phyloP scores from a whole-genome alignment of 257 asterid species.

The Thymus mandschuricus region DNA sequence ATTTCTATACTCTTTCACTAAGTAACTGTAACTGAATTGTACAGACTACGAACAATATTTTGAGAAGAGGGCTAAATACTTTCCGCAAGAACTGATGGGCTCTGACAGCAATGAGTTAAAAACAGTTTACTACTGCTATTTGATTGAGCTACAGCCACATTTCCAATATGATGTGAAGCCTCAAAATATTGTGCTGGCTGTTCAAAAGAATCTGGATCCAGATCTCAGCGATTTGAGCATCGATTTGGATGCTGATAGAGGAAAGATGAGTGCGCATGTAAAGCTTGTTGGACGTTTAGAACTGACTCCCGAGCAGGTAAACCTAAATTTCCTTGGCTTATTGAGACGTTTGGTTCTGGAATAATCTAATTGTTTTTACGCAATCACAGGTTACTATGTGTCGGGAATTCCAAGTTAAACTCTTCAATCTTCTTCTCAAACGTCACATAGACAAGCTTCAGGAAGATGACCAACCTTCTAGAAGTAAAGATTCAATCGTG shows the following conservation, averaged over 20 bases:
- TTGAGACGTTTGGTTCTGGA: neutral
- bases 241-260: slow-evolving; percentile 59
- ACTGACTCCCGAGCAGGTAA: slow-evolving; percentile 55
- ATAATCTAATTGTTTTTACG: no score
- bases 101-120: slow-evolving; percentile 21
- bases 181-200: slow-evolving; percentile 56
- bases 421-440: slow-evolving; percentile 58
- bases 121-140: slow-evolving; percentile 48
- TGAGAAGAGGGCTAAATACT: slow-evolving; percentile 47
- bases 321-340: neutral
- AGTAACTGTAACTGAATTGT: slow-evolving; percentile 23
- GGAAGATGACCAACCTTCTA: slow-evolving; percentile 30
- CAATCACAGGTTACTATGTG: slow-evolving; percentile 49
- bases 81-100: slow-evolving; percentile 68
- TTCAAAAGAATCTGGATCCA: slow-evolving; percentile 46
- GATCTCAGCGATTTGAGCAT: slow-evolving; percentile 41
- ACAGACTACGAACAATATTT: slow-evolving; percentile 46
- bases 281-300: slow-evolving; percentile 36
- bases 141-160: slow-evolving; percentile 46
- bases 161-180: slow-evolving; percentile 45
- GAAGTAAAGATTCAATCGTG: slow-evolving; percentile 25
- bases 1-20: slow-evolving; percentile 6
- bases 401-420: slow-evolving; percentile 57
- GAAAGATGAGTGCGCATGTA: slow-evolving; percentile 37
- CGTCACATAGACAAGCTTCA: slow-evolving; percentile 41